phyloP scores from a whole-genome alignment of 306 rosid genomes.

The Castanea sativa region DNA sequence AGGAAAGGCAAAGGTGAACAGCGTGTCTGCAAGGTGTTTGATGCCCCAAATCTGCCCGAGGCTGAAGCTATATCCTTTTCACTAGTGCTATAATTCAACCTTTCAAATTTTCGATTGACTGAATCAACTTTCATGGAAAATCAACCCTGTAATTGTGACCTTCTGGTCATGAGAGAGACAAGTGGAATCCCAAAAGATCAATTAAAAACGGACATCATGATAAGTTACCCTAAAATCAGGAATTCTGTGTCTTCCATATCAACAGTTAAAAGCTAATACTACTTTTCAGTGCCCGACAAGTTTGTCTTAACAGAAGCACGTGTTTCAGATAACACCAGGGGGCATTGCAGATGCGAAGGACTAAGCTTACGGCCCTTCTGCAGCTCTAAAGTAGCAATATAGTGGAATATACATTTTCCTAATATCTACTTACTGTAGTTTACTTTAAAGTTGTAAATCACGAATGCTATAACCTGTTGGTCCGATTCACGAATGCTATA shows the following conservation, averaged over 20 bases:
- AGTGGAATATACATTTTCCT: constrained; percentile 18
- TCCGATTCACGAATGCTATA: not conserved
- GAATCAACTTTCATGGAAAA: not conserved
- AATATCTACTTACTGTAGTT: constrained; percentile 23
- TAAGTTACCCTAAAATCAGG: not conserved
- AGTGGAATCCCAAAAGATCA: not conserved
- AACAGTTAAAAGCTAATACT: not conserved
- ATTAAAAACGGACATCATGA: not conserved
- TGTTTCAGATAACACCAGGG: constrained; percentile 92
- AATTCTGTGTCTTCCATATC: not conserved
- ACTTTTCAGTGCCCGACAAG: constrained; percentile 12
- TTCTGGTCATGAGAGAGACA: not conserved
- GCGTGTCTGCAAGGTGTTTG: constrained; percentile 91
- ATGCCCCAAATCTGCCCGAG: constrained; percentile 93
- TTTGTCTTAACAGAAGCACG: constrained; percentile 58
- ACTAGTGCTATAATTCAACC: not conserved
- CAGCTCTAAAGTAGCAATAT: not conserved
- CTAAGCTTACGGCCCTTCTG: constrained; percentile 21
- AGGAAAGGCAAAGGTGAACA: constrained; percentile 98
- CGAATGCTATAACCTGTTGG: not conserved
- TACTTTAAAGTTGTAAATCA: constrained; percentile 2
- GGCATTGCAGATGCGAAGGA: constrained; percentile 95
- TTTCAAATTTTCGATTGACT: not conserved
- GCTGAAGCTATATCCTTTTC: constrained; percentile 97
- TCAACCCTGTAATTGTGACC: not conserved